phyloP scores from a whole-genome alignment of 306 rosid genomes.

The Lathyrus aphaca region DNA sequence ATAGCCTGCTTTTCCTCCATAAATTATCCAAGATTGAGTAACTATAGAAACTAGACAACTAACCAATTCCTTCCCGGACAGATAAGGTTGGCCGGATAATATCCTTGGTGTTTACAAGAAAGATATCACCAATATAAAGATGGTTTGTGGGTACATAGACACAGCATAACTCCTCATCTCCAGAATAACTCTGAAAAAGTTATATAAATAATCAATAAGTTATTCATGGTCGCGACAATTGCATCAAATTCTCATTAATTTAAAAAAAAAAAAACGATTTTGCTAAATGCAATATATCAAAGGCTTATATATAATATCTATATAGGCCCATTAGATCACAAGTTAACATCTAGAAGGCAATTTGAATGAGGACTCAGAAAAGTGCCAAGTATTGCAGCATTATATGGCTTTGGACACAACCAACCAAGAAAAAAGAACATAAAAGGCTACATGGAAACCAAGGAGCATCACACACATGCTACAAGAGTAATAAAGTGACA shows the following conservation, averaged over 20 bases:
- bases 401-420: background rate
- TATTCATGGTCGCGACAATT: conserved; percentile 2
- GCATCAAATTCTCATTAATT: conserved; percentile 12
- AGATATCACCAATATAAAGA: conserved; percentile 92
- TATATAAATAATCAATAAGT: conserved; percentile 3
- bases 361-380: conserved; percentile 25
- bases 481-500: background rate
- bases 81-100: conserved; percentile 91
- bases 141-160: conserved; percentile 98
- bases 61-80: conserved; percentile 97
- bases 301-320: background rate
- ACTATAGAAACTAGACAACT: conserved; percentile 42
- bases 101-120: conserved; percentile 79
- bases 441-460: background rate
- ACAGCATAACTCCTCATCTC: conserved; percentile 93
- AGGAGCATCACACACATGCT: background rate
- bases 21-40: conserved; percentile 28
- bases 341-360: conserved; percentile 32
- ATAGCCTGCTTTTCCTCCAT: conserved; percentile 5
- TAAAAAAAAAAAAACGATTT: conserved; percentile 4
- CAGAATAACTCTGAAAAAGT: conserved; percentile 67
- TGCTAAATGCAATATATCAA: background rate
- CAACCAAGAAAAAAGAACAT: conserved; percentile 1
- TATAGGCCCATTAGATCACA: background rate
- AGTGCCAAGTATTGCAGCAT: background rate